Conservation (phyloP, 1,139 yeast species). For the Hyphopichia pseudoburtonii region DNA sequence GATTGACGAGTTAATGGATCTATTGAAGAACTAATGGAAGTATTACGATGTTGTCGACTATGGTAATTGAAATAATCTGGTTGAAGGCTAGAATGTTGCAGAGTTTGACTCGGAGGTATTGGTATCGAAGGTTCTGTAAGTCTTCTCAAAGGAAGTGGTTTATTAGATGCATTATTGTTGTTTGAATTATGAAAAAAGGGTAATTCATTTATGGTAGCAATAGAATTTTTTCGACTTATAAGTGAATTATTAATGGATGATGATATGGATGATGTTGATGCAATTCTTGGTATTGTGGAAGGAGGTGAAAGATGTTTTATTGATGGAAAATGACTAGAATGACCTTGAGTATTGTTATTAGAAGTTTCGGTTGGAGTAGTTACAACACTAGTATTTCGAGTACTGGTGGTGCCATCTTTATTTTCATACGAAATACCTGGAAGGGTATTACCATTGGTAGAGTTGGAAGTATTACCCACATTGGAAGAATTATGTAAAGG, state of each 20-base stretch:
- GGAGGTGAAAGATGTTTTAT: constrained; percentile 6
- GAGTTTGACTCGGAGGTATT: neutral
- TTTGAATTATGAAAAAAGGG: neutral
- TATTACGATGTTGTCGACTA: constrained; percentile 3
- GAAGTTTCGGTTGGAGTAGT: constrained; percentile 1
- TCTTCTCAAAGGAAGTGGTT: constrained; percentile 14
- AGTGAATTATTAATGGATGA: constrained; percentile 8
- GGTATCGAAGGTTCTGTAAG: constrained; percentile 18
- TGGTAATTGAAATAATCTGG: constrained; percentile 3
- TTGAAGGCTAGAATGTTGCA: neutral
- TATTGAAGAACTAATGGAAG: constrained; percentile 5
- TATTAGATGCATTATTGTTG: neutral
- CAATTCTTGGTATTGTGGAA: constrained; percentile 10
- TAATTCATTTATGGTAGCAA: constrained; percentile 1
- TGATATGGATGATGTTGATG: constrained; percentile 8
- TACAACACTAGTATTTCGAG: neutral
- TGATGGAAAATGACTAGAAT: no score
- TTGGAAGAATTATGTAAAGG: constrained; percentile 5
- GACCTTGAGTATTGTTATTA: constrained; percentile 6
- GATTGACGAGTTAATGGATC: constrained; percentile 4
- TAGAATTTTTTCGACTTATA: constrained; percentile 3
- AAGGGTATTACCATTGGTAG: constrained; percentile 6
- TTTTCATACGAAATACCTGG: constrained; percentile 3
- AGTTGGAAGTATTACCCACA: constrained; percentile 5
- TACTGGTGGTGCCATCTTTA: no score